Percentiles rank a stretch among this genome's conserved stretches.
These are phyloP conservation scores for Cryptococcus amylolentus DNA, from an alignment of 1,284 basidiomycete species.

Conservation along the genomic window DNA sequence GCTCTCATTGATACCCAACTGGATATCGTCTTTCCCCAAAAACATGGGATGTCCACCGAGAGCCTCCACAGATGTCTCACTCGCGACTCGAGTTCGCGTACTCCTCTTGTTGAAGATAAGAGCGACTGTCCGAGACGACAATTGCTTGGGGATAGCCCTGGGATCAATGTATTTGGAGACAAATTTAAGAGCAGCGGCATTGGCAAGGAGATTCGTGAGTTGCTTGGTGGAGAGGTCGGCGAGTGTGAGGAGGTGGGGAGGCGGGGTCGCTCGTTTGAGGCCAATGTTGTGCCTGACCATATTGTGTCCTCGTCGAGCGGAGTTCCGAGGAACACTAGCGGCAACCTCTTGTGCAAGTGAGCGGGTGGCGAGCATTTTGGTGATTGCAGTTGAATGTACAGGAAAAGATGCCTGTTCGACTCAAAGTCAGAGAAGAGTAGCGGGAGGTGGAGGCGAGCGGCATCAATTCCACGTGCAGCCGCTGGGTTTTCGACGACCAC, in stretches of 20 bases:
- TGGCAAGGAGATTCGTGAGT: conserved; percentile 33
- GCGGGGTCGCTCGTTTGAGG: background rate
- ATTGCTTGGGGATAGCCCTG: conserved; percentile 43
- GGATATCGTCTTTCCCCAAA: conserved; percentile 86
- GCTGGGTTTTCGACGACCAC: too few species aligned
- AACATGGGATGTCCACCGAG: conserved; percentile 91
- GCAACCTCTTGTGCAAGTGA: background rate
- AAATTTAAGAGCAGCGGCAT: conserved; percentile 39
- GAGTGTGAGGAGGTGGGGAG: conserved; percentile 44
- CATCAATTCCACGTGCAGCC: too few species aligned
- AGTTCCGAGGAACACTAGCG: background rate
- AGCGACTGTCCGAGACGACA: conserved; percentile 78
- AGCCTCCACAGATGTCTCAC: conserved; percentile 71
- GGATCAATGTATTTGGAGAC: conserved; percentile 24
- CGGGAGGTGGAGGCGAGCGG: too few species aligned
- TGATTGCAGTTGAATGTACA: too few species aligned
- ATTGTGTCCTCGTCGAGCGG: background rate
- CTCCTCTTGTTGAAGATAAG: conserved; percentile 89
- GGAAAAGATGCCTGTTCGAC: too few species aligned
- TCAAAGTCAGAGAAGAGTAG: too few species aligned
- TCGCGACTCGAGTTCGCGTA: conserved; percentile 85
- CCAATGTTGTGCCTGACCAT: background rate
- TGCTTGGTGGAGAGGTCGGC: conserved; percentile 42
- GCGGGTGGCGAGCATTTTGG: too few species aligned
- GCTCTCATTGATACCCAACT: conserved; percentile 93